A percentile compares a stretch with the other conserved stretches of the same genome.
phyloP scores from a whole-genome alignment of 164 flowering plant species.

The Stephania japonica region DNA sequence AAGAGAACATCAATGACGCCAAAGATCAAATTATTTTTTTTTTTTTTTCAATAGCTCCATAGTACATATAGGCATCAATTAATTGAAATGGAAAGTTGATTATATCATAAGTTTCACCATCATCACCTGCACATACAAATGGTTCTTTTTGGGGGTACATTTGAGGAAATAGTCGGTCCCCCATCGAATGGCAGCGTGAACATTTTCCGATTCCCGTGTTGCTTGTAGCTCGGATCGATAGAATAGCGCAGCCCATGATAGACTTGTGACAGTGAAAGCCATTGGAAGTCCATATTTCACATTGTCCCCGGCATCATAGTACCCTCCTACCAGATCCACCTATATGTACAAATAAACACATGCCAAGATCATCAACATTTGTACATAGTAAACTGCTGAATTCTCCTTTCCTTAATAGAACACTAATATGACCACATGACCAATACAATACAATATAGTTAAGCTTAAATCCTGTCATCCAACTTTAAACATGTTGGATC shows the following conservation, averaged over 20 bases:
- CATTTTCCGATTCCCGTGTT: conserved; percentile 54
- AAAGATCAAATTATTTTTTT: too few species aligned
- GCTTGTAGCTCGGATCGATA: conserved; percentile 46
- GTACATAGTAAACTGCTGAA: neutral
- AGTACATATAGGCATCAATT: too few species aligned
- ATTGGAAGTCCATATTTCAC: conserved; percentile 86
- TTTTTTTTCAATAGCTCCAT: too few species aligned
- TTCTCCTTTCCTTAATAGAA: neutral
- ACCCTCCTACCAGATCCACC: conserved; percentile 84
- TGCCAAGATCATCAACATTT: neutral
- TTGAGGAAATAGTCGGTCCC: conserved; percentile 89
- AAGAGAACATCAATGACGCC: too few species aligned
- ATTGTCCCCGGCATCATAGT: conserved; percentile 96
- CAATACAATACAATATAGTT: too few species aligned
- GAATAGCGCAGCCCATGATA: conserved; percentile 55
- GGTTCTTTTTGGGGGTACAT: conserved; percentile 29
- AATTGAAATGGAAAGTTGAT: too few species aligned
- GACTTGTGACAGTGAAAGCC: conserved; percentile 85
- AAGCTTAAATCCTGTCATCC: too few species aligned
- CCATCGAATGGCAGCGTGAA: conserved; percentile 53
- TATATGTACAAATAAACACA: conserved; percentile 19
- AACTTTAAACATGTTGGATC: too few species aligned
- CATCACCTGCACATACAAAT: conserved; percentile 66
- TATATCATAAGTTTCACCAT: neutral
- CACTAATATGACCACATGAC: too few species aligned